These are phyloP conservation scores for Tulasnella sp. DNA, from an alignment of 768 basidiomycete genomes.

Conservation along the genomic window DNA sequence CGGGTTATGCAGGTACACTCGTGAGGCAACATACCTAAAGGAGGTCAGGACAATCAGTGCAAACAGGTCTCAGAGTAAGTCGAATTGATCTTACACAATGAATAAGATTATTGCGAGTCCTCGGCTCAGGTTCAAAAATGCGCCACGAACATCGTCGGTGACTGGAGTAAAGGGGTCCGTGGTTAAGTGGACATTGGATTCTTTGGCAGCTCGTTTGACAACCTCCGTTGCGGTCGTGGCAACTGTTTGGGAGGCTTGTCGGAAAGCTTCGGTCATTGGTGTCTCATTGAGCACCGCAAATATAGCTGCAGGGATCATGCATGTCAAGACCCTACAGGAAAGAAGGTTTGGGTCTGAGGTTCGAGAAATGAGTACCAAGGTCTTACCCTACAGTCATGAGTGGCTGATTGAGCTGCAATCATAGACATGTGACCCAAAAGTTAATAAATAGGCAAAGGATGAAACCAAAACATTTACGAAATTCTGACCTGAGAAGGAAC, in stretches of 20 bases:
- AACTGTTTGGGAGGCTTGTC: neutral
- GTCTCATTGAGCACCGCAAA: constrained; percentile 38
- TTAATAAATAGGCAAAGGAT: no score
- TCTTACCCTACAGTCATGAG: neutral
- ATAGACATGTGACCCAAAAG: neutral
- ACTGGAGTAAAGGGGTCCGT: constrained; percentile 22
- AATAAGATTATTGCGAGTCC: constrained; percentile 53
- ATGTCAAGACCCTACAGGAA: constrained; percentile 45
- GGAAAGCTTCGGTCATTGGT: constrained; percentile 25
- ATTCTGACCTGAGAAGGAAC: constrained; percentile 51
- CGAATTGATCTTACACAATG: constrained; percentile 13
- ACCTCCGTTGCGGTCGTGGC: constrained; percentile 15
- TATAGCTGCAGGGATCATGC: constrained; percentile 53
- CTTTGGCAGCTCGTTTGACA: constrained; percentile 16
- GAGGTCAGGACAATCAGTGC: neutral
- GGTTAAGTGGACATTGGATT: constrained; percentile 1
- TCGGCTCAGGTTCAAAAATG: constrained; percentile 49
- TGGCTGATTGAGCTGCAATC: constrained; percentile 1
- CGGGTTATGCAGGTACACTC: constrained; percentile 57
- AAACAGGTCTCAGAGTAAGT: neutral
- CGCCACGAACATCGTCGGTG: constrained; percentile 33
- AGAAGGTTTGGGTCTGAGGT: neutral
- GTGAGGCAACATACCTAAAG: constrained; percentile 41
- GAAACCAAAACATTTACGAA: neutral
- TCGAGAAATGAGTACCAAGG: neutral